These are phyloP conservation scores for Boletus coccyginus DNA, from an alignment of 768 basidiomycete genomes.

Conservation along the genomic window DNA sequence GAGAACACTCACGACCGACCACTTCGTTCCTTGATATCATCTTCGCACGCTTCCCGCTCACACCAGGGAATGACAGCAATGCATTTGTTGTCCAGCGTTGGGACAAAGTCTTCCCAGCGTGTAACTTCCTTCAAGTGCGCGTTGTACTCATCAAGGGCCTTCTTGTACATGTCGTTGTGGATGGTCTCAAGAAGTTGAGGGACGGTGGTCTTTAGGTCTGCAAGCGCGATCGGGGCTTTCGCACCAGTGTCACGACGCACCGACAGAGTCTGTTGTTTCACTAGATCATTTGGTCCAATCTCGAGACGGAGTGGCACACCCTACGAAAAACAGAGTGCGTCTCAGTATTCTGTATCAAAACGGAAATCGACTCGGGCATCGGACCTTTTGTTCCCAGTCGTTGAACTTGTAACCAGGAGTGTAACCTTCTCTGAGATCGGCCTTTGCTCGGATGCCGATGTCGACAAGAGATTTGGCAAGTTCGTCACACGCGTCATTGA, in stretches of 20 bases:
- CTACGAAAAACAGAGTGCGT: constrained; percentile 36
- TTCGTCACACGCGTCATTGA: constrained; percentile 76
- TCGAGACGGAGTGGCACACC: constrained; percentile 97
- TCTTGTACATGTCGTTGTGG: constrained; percentile 83
- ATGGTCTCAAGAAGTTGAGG: constrained; percentile 76
- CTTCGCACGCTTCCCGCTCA: constrained; percentile 88
- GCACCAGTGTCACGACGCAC: constrained; percentile 81
- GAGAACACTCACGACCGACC: constrained; percentile 61
- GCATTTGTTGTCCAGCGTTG: constrained; percentile 84
- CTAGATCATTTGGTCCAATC: constrained; percentile 90
- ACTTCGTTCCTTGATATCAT: constrained; percentile 96
- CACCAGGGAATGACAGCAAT: constrained; percentile 95
- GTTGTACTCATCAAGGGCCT: constrained; percentile 73
- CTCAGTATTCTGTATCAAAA: not conserved
- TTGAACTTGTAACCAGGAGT: constrained; percentile 99
- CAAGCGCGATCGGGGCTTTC: constrained; percentile 54
- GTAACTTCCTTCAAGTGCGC: constrained; percentile 69
- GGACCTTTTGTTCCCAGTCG: constrained; percentile 97
- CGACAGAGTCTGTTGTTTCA: constrained; percentile 73
- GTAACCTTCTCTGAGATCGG: constrained; percentile 92
- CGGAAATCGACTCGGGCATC: constrained; percentile 4
- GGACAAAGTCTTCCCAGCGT: constrained; percentile 92
- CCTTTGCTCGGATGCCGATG: constrained; percentile 77
- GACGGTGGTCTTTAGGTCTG: constrained; percentile 48
- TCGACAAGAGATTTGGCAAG: constrained; percentile 72